Evolutionary conservation across 345 rosid species (phyloP).

Genomic region (Rubroshorea leprosula): DNA sequence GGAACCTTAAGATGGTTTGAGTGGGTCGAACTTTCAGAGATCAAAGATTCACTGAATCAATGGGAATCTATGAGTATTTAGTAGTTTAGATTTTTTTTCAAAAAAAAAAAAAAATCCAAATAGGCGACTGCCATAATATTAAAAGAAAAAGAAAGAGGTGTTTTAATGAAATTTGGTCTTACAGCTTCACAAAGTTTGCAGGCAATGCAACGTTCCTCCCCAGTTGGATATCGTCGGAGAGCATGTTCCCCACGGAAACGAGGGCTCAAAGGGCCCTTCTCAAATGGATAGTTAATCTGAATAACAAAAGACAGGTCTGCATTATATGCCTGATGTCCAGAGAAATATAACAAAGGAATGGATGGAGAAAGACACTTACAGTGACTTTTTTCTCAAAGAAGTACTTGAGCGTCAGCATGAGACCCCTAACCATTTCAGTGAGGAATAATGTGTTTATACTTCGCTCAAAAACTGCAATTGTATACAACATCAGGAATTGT

Average conservation of each 20-base stretch:
- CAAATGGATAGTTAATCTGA: constrained; percentile 98
- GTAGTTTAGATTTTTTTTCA: too few relatives aligned
- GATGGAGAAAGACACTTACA: constrained; percentile 41
- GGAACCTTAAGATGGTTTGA: too few relatives aligned
- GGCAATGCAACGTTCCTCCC: constrained; percentile 99
- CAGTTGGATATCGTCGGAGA: constrained; percentile 82
- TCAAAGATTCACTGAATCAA: too few relatives aligned
- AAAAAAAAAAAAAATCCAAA: too few relatives aligned
- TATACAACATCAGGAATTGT: constrained; percentile 12
- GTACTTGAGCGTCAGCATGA: constrained; percentile 78
- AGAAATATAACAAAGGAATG: not conserved
- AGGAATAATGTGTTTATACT: constrained; percentile 88
- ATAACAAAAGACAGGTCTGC: constrained; percentile 10
- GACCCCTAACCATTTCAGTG: constrained; percentile 91
- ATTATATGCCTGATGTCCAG: constrained; percentile 2
- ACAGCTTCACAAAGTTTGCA: constrained; percentile 99
- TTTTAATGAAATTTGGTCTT: constrained; percentile 21
- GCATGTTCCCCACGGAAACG: constrained; percentile 97
- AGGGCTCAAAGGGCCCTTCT: constrained; percentile 97
- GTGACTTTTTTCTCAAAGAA: constrained; percentile 90
- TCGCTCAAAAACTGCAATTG: constrained; percentile 71
- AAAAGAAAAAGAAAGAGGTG: not conserved
- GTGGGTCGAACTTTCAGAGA: too few relatives aligned
- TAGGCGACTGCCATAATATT: too few relatives aligned
- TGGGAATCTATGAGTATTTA: too few relatives aligned